phyloP scores from a whole-genome alignment of 2,329 filamentous ascomycete genomes.

The Dendryphion nanum region DNA sequence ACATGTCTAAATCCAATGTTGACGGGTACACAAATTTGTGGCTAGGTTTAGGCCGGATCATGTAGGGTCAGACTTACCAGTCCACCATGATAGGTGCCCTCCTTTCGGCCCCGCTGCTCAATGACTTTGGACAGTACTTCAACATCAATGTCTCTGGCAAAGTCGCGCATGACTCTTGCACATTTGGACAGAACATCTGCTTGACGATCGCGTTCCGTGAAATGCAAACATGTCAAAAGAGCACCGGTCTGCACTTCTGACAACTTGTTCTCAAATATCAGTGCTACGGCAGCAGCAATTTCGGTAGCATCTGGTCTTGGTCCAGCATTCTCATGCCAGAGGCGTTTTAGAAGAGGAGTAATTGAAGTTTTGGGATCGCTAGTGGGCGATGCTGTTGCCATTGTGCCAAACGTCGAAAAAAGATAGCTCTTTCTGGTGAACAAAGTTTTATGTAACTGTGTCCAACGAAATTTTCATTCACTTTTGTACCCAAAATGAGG shows the following conservation, averaged over 20 bases:
- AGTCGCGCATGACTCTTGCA: slow-evolving; percentile 78
- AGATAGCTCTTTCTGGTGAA: background rate
- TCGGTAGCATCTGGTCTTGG: slow-evolving; percentile 64
- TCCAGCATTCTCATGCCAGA: slow-evolving; percentile 59
- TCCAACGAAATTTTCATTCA: too few relatives aligned
- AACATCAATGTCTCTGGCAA: slow-evolving; percentile 70
- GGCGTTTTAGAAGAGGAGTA: slow-evolving; percentile 68
- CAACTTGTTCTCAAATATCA: slow-evolving; percentile 87
- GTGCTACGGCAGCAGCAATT: slow-evolving; percentile 83
- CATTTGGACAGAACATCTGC: slow-evolving; percentile 85
- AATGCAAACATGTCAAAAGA: slow-evolving; percentile 86
- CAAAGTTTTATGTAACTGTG: too few relatives aligned
- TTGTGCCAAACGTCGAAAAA: slow-evolving; percentile 11
- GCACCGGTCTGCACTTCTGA: slow-evolving; percentile 87
- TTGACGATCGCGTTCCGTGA: slow-evolving; percentile 79
- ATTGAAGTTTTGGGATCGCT: slow-evolving; percentile 51
- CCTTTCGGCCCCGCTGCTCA: slow-evolving; percentile 57
- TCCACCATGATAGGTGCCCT: slow-evolving; percentile 77
- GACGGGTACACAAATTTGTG: too few relatives aligned
- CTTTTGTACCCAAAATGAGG: too few relatives aligned
- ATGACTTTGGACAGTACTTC: slow-evolving; percentile 61
- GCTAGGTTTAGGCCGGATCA: too few relatives aligned
- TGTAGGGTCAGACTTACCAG: slow-evolving; percentile 62
- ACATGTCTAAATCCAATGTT: too few relatives aligned
- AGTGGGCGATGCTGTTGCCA: slow-evolving; percentile 19